Percentiles rank a stretch among this genome's conserved stretches.
phyloP scores from a whole-genome alignment of 352 stramenopile species.

The Thalassiosira ordinaria region DNA sequence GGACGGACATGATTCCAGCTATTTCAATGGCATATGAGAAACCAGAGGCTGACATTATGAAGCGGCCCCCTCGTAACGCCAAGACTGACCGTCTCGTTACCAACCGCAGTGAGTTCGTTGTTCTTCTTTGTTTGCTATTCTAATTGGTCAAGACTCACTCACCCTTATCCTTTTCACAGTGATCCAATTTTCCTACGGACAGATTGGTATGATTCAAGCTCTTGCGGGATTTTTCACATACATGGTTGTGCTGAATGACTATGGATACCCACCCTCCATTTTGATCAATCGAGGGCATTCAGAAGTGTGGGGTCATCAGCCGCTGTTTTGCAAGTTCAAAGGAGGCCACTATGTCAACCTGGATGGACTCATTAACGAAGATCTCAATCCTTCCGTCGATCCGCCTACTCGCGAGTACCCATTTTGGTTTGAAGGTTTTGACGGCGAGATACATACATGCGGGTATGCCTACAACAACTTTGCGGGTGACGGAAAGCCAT shows the following conservation, averaged over 20 bases:
- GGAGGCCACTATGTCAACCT: conserved; percentile 82
- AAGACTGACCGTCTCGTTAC: conserved; percentile 87
- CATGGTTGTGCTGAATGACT: conserved; percentile 90
- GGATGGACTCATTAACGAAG: conserved; percentile 32
- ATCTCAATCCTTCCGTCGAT: conserved; percentile 20
- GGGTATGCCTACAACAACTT: conserved; percentile 89
- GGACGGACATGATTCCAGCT: conserved; percentile 91
- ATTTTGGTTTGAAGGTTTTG: conserved; percentile 85
- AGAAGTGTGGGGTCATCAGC: conserved; percentile 88
- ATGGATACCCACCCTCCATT: conserved; percentile 87
- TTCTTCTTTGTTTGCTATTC: no score
- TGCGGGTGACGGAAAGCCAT: conserved; percentile 25
- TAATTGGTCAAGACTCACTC: no score
- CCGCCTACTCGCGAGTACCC: conserved; percentile 81
- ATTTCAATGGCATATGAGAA: conserved; percentile 93
- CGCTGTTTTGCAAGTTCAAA: conserved; percentile 86
- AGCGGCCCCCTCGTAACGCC: conserved; percentile 85
- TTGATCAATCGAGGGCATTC: conserved; percentile 81
- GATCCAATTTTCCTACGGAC: conserved; percentile 89
- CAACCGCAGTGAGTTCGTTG: no score
- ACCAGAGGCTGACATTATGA: conserved; percentile 88
- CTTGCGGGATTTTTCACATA: conserved; percentile 90
- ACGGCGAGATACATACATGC: conserved; percentile 87
- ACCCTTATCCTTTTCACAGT: no score
- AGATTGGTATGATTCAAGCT: conserved; percentile 89